Evolutionary conservation across 345 rosid species (phyloP), one percentile per base, ranked within the genome.

Genomic region (Citrus glauca): DNA sequence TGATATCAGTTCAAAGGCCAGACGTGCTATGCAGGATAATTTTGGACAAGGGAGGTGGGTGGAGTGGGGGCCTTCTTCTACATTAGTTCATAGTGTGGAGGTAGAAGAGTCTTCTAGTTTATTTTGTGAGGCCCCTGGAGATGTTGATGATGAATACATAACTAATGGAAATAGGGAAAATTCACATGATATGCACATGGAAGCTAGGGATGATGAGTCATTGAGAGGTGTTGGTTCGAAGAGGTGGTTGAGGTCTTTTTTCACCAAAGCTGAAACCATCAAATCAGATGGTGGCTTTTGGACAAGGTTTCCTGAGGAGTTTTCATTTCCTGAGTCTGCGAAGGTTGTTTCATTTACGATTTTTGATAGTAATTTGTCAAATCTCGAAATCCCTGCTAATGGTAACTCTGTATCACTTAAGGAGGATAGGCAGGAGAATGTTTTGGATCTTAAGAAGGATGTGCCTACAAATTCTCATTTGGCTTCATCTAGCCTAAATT

Each of bases 341-440:
- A 86, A 90, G 78, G 90, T 94, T 82, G 91, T 94, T 88, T 96
- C 98, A 16, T 96, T 96, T 81, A 83, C 88, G 76, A 85, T 96
- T 76, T 88, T 90, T 68, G 80, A 86, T 75, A 71, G 79, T 74
- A 76, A 80, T 80, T 87, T 86, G 17, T 87, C 91, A 48, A 74
- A 88, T 74, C 50, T 80, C 14, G 78, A 85, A 79, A 82, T 85
- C 45, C 85, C 84, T 84, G 66, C 85, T 72, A 79, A 64, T 68
- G 85, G 79, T 38, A 82, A 80, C 33, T 64, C 85, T 59, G 42
- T 68, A 59, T 73, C 69, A 32, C 74, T 79, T 79, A 56, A 62
- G 76, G 89, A 71, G 78, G 79, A 74, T 64, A 50, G 64, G 57
- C 55, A 2, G 42, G 87, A 80, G 81, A 80, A 80, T 79, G 67